Evolutionary conservation across 177 flowering plant genomes (phyloP), one percentile per base, ranked within the genome.

Genomic region (Vitis hybrid): DNA sequence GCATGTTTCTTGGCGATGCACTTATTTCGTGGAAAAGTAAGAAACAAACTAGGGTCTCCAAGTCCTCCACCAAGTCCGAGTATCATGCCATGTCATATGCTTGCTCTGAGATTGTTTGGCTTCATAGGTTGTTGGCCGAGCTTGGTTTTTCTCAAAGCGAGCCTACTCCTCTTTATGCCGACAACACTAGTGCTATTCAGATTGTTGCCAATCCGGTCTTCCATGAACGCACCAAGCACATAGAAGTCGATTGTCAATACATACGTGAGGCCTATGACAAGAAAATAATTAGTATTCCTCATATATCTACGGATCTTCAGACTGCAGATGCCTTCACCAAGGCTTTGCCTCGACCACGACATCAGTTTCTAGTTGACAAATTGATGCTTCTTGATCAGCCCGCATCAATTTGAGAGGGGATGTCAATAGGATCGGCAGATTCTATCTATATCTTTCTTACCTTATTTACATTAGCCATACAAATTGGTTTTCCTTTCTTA

Each of bases 1-100:
- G 68, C 19, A 64, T 76, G 57, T 58, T 71, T 22, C 57, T 75
- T 19, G 72, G 78, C 2, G 2, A 11, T 24, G 9, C 71, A 28
- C 19, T 77, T 0, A n/a, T 77, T 7, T 70, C 77, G 51, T 77
- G 70, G 78, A 64, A 61, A 7, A 4, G 59, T 28, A 71, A 78
- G 71, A 78, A 78, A 20, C 73, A 78, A 11, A 44, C 9, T 8
- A 1, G 28, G 3, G 59, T 71, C 4, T 63, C 67, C 17, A 71
- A 63, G 10, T 71, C 67, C 12, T 71, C 62, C 10, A 71, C 67
- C 0, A 14, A 71, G 59, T 17, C 22, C 0, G 66, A 60, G 28
- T 61, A 60, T 54, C 68, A 69, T 1, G 71, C 77, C 13, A 67
- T 77, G 66, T 59, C 73, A 11, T 3, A 11, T 6, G 49, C 76